phyloP scores from a whole-genome alignment of 2,329 filamentous ascomycete species.

The Aspergillus flavus region DNA sequence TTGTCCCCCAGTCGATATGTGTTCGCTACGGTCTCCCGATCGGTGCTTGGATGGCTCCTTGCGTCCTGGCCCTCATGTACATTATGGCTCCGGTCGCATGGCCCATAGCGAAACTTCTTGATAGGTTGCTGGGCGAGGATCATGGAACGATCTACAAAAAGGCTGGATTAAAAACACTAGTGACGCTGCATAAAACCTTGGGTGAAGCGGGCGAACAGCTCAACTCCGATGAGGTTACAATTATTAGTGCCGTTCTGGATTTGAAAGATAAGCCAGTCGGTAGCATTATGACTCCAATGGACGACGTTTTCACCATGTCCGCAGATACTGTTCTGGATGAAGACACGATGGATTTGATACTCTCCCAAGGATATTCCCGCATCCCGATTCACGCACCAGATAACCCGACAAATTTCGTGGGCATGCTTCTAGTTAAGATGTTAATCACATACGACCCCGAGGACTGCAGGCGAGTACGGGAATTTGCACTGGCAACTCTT shows the following conservation, averaged over 20 bases:
- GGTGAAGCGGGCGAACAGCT: slow-evolving; percentile 82
- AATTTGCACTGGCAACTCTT: slow-evolving; percentile 89
- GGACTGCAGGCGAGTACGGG: slow-evolving; percentile 80
- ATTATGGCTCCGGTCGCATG: slow-evolving; percentile 85
- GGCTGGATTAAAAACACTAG: slow-evolving; percentile 91
- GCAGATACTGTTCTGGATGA: slow-evolving; percentile 92
- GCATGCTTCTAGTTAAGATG: slow-evolving; percentile 98
- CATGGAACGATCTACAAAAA: slow-evolving; percentile 98
- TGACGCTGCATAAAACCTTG: slow-evolving; percentile 89
- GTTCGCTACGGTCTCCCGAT: slow-evolving; percentile 95
- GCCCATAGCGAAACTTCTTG: slow-evolving; percentile 93
- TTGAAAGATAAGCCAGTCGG: slow-evolving; percentile 95
- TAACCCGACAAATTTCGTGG: slow-evolving; percentile 84
- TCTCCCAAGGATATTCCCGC: slow-evolving; percentile 90
- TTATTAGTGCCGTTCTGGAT: slow-evolving; percentile 95
- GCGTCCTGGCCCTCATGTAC: slow-evolving; percentile 89
- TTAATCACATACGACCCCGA: slow-evolving; percentile 98
- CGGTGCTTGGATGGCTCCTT: slow-evolving; percentile 88
- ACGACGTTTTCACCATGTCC: slow-evolving; percentile 96
- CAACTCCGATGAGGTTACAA: slow-evolving; percentile 97
- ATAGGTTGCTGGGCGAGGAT: slow-evolving; percentile 89
- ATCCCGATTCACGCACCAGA: slow-evolving; percentile 92
- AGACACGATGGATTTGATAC: slow-evolving; percentile 88
- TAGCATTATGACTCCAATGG: slow-evolving; percentile 98
- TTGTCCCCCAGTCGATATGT: slow-evolving; percentile 93